phyloP scores from a whole-genome alignment of 1,284 basidiomycete genomes.

The Pisolithus thermaeus region DNA sequence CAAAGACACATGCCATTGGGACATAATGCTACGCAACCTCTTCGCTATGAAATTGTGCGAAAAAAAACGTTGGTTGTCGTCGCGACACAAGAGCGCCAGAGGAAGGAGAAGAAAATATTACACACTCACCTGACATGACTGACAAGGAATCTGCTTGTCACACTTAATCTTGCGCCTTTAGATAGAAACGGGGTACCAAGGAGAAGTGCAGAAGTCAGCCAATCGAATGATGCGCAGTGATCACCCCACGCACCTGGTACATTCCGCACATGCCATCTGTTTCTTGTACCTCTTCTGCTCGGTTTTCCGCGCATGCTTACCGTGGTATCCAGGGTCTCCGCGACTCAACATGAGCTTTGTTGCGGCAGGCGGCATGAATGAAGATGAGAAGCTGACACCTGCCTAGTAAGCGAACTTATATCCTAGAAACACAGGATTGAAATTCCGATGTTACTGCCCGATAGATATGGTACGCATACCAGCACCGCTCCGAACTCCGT shows the following conservation, averaged over 20 bases:
- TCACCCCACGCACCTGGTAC: constrained; percentile 32
- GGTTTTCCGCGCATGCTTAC: constrained; percentile 44
- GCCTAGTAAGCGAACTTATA: too few relatives aligned
- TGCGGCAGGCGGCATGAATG: constrained; percentile 43
- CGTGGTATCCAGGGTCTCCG: constrained; percentile 46
- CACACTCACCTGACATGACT: constrained; percentile 54
- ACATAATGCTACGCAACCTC: constrained; percentile 65
- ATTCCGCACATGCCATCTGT: constrained; percentile 63
- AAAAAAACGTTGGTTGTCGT: too few relatives aligned
- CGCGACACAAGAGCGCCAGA: neutral
- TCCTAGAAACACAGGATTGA: too few relatives aligned
- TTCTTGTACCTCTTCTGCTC: constrained; percentile 45
- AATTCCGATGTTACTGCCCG: too few relatives aligned
- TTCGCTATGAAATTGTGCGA: constrained; percentile 29
- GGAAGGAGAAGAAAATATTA: neutral
- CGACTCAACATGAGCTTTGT: constrained; percentile 43
- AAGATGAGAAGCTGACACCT: neutral
- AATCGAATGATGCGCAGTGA: constrained; percentile 29
- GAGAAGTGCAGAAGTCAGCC: constrained; percentile 10
- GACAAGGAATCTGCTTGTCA: constrained; percentile 71
- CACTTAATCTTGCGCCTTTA: constrained; percentile 66
- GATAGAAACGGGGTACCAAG: neutral
- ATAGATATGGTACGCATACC: too few relatives aligned
- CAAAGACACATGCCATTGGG: constrained; percentile 49
- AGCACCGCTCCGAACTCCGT: too few relatives aligned